A percentile compares a stretch with the other conserved stretches of the same genome.
Evolutionary conservation across 1,139 yeast genomes (phyloP).

Genomic region (Geotrichum phurueaensis): DNA sequence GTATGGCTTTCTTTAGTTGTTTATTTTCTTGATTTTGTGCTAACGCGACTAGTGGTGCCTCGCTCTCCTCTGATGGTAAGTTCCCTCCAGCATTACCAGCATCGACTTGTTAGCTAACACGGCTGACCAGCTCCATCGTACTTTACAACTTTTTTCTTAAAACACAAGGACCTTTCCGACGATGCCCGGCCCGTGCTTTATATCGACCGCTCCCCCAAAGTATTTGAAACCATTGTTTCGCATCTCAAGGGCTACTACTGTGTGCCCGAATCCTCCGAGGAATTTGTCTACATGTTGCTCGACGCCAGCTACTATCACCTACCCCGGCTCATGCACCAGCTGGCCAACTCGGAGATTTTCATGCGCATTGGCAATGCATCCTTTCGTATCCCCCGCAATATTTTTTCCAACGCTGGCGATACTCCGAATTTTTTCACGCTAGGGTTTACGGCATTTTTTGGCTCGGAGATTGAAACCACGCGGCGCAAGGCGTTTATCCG

Average conservation of each 20-base stretch:
- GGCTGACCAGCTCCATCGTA: slow-evolving; percentile 40
- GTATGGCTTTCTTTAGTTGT: slow-evolving; percentile 40
- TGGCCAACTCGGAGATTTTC: slow-evolving; percentile 53
- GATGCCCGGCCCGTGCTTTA: slow-evolving; percentile 43
- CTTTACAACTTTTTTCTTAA: slow-evolving; percentile 43
- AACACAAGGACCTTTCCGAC: slow-evolving; percentile 25
- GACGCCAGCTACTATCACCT: slow-evolving; percentile 73
- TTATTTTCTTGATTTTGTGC: slow-evolving; percentile 33
- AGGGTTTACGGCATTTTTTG: slow-evolving; percentile 48
- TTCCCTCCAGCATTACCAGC: slow-evolving; percentile 39
- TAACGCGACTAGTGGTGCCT: slow-evolving; percentile 74
- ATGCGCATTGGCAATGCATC: slow-evolving; percentile 56
- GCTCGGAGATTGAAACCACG: slow-evolving; percentile 41
- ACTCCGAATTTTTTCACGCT: slow-evolving; percentile 74
- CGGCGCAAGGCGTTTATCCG: slow-evolving; percentile 32
- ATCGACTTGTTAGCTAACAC: slow-evolving; percentile 36
- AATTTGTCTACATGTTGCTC: slow-evolving; percentile 55
- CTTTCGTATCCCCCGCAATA: slow-evolving; percentile 53
- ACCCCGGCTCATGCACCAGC: slow-evolving; percentile 46
- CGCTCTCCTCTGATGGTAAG: slow-evolving; percentile 66
- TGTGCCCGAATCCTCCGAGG: slow-evolving; percentile 50
- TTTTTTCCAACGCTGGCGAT: slow-evolving; percentile 59
- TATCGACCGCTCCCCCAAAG: slow-evolving; percentile 69
- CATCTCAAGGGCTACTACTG: slow-evolving; percentile 71
- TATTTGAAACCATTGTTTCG: slow-evolving; percentile 58